Evolutionary conservation across 331 rosid genomes (phyloP).

Genomic region (Rosa hybrid): DNA sequence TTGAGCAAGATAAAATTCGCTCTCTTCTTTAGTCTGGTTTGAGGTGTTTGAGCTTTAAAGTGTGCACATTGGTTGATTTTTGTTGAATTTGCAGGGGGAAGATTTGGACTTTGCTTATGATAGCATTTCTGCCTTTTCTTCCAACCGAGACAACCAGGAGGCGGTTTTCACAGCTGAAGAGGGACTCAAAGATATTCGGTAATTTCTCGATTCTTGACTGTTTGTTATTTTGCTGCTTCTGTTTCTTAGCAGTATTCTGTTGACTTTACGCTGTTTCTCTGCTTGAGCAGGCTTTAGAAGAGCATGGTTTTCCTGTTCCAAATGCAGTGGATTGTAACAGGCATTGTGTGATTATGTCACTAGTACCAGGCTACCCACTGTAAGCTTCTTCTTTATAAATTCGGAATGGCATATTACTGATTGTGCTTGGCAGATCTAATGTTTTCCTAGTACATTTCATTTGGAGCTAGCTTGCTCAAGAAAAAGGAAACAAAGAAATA

Average conservation of each 20-base stretch:
- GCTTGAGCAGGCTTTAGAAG: constrained; percentile 67
- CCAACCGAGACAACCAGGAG: constrained; percentile 79
- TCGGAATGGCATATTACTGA: background rate
- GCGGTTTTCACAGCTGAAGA: constrained; percentile 87
- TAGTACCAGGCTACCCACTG: constrained; percentile 83
- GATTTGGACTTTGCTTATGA: constrained; percentile 91
- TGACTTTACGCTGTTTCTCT: constrained; percentile 9
- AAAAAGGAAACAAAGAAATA: background rate
- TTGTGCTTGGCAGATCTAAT: background rate
- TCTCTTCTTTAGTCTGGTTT: too few species aligned
- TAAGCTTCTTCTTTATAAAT: constrained; percentile 41
- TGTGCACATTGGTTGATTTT: background rate
- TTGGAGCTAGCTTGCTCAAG: background rate
- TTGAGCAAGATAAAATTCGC: too few species aligned
- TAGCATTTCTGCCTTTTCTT: constrained; percentile 89
- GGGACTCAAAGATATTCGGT: constrained; percentile 84
- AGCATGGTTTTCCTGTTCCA: constrained; percentile 79
- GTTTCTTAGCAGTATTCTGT: background rate
- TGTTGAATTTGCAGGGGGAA: constrained; percentile 52
- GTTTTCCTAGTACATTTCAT: background rate
- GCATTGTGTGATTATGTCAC: constrained; percentile 86
- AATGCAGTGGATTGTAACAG: constrained; percentile 70
- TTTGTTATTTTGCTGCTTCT: too few species aligned
- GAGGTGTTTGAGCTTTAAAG: background rate
- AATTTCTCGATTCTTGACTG: background rate